Conservation (phyloP, 2,329 filamentous ascomycete genomes). For the Elsinoe fawcettii region DNA sequence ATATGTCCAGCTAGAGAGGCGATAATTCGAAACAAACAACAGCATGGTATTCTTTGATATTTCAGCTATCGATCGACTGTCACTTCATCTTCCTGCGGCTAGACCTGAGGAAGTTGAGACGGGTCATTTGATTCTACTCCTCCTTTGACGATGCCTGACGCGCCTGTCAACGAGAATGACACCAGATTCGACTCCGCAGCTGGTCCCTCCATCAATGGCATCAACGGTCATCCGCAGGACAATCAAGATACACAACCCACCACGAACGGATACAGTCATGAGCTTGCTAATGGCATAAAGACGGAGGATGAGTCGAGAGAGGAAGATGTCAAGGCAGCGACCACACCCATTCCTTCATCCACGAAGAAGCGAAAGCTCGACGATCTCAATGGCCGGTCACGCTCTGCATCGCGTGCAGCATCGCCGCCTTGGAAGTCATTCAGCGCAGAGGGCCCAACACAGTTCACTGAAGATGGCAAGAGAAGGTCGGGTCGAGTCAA, state of each 20-base stretch:
- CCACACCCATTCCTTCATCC: constrained; percentile 17
- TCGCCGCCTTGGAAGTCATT: constrained; percentile 84
- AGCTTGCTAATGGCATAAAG: neutral
- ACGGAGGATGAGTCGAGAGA: constrained; percentile 14
- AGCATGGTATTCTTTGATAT: constrained; percentile 21
- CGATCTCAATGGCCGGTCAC: constrained; percentile 28
- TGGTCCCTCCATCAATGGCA: constrained; percentile 5
- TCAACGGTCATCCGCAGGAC: constrained; percentile 17
- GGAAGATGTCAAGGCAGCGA: neutral
- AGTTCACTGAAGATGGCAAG: constrained; percentile 60
- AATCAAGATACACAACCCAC: constrained; percentile 2
- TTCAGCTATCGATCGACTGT: constrained; percentile 19
- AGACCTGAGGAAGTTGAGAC: constrained; percentile 22
- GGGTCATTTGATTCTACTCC: constrained; percentile 20
- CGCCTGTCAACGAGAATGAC: constrained; percentile 21
- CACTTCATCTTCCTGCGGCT: constrained; percentile 8
- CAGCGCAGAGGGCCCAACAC: constrained; percentile 76
- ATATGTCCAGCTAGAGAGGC: constrained; percentile 25
- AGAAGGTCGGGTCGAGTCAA: constrained; percentile 55
- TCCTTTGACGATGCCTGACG: constrained; percentile 26
- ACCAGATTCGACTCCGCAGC: constrained; percentile 20
- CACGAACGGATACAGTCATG: neutral
- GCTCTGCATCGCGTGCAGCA: constrained; percentile 22
- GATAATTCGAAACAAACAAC: constrained; percentile 28
- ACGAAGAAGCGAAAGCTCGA: constrained; percentile 57